Percentiles rank a stretch among this genome's conserved stretches.
These are phyloP conservation scores for Globisporangium paddicum DNA, from an alignment of 352 stramenopile species.

Conservation along the genomic window DNA sequence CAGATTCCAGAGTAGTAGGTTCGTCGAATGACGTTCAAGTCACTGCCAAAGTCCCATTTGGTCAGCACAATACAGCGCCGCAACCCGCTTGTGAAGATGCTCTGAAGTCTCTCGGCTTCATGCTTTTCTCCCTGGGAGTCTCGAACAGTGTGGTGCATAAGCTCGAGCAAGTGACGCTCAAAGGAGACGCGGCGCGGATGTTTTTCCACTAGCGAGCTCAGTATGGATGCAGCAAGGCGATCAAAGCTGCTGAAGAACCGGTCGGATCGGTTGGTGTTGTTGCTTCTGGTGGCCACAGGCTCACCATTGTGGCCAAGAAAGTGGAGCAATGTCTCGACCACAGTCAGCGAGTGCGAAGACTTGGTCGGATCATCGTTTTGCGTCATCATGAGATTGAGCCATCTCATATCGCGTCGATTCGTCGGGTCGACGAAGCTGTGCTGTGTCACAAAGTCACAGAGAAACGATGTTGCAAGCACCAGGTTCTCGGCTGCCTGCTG, in stretches of 20 bases:
- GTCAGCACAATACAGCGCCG: conserved; percentile 32
- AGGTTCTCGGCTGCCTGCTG: conserved; percentile 19
- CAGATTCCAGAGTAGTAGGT: conserved; percentile 38
- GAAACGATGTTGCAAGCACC: conserved; percentile 21
- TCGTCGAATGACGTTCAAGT: conserved; percentile 25
- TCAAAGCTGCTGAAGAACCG: conserved; percentile 16
- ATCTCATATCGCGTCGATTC: conserved; percentile 1
- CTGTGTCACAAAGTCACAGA: conserved; percentile 17
- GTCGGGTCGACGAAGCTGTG: conserved; percentile 1
- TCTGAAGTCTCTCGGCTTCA: background rate
- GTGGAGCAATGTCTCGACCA: conserved; percentile 4
- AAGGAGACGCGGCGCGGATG: conserved; percentile 15
- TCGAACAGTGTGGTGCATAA: background rate
- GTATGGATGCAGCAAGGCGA: conserved; percentile 16
- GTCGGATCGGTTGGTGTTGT: background rate
- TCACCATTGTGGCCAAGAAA: conserved; percentile 6
- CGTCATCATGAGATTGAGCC: conserved; percentile 6
- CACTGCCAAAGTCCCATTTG: conserved; percentile 38
- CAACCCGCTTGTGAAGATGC: conserved; percentile 3
- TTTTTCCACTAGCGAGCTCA: conserved; percentile 19
- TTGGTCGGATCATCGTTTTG: background rate
- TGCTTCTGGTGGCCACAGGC: background rate
- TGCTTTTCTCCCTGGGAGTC: background rate
- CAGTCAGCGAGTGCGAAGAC: background rate
- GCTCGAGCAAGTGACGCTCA: conserved; percentile 4